Conservation (phyloP, 768 basidiomycete species). For the Agaricus sinodeliciosus region DNA sequence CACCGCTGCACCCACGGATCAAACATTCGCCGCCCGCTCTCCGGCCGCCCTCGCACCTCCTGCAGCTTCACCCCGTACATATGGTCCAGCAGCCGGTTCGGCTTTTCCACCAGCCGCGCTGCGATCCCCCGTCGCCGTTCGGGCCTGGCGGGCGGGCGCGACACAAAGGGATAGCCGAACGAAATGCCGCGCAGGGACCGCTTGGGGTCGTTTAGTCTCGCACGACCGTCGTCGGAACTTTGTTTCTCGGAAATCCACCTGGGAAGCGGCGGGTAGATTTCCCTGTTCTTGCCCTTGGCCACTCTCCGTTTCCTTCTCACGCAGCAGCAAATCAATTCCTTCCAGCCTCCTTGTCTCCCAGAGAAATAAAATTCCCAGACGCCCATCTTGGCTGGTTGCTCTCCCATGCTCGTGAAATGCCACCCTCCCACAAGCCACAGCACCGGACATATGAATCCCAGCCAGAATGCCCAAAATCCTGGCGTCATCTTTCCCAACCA, state of each 20-base stretch:
- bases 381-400: conserved; percentile 35
- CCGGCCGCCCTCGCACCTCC: conserved; percentile 37
- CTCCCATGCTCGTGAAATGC: conserved; percentile 47
- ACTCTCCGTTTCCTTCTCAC: conserved; percentile 10
- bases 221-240: conserved; percentile 33
- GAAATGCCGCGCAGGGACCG: conserved; percentile 38
- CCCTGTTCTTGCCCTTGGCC: conserved; percentile 11
- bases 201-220: conserved; percentile 38
- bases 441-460: conserved; percentile 66
- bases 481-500: conserved; percentile 26
- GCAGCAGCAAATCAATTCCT: conserved; percentile 27
- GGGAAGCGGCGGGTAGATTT: conserved; percentile 28
- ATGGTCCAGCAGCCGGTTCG: conserved; percentile 39
- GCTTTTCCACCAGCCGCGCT: conserved; percentile 27
- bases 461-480: conserved; percentile 63
- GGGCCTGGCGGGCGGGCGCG: conserved; percentile 30
- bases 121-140: conserved; percentile 14
- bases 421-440: conserved; percentile 77
- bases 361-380: conserved; percentile 42
- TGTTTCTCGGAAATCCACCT: conserved; percentile 39
- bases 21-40: conserved; percentile 41
- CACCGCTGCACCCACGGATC: conserved; percentile 56
- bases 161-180: conserved; percentile 56
- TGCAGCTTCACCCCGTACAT: conserved; percentile 36
- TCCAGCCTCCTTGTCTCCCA: conserved; percentile 23